A percentile compares a stretch with the other conserved stretches of the same genome.
Evolutionary conservation across 2,329 filamentous ascomycete species (phyloP).

Genomic region (Xylaria sp.): DNA sequence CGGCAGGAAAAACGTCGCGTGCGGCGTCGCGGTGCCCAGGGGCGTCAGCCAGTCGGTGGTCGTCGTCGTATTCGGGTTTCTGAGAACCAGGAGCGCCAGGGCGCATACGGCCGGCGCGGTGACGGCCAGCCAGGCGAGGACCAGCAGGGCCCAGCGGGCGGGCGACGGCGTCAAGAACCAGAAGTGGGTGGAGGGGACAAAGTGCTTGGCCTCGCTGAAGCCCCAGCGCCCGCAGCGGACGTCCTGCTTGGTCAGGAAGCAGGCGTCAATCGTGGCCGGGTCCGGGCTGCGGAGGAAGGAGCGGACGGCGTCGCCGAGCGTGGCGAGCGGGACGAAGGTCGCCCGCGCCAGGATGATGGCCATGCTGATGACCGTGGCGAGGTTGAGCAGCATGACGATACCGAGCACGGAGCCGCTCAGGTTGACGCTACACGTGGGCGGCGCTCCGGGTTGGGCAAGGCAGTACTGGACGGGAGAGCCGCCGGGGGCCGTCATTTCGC

Average conservation of each 20-base stretch:
- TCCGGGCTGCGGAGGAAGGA: conserved; percentile 37
- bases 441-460: conserved; percentile 33
- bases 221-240: conserved; percentile 49
- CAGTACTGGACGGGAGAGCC: conserved; percentile 37
- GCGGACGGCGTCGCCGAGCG: conserved; percentile 38
- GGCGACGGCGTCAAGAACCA: conserved; percentile 51
- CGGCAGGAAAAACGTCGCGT: conserved; percentile 38
- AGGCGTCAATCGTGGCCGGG: conserved; percentile 41
- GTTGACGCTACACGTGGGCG: conserved; percentile 43
- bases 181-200: conserved; percentile 43
- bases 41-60: conserved; percentile 36
- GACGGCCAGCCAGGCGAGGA: conserved; percentile 44
- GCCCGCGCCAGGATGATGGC: conserved; percentile 30
- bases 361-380: conserved; percentile 34
- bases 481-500: conserved; percentile 27
- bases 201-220: conserved; percentile 46
- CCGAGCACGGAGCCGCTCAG: conserved; percentile 49
- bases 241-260: conserved; percentile 52
- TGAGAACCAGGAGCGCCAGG: conserved; percentile 39
- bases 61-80: conserved; percentile 11
- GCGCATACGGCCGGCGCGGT: conserved; percentile 43
- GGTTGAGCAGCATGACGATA: conserved; percentile 37
- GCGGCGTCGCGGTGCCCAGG: conserved; percentile 44
- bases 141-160: conserved; percentile 46
- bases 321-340: conserved; percentile 36